Percentiles rank a stretch among this genome's conserved stretches.
Evolutionary conservation across 768 basidiomycete species (phyloP).

Genomic region (Sporobolomyces pararoseus): DNA sequence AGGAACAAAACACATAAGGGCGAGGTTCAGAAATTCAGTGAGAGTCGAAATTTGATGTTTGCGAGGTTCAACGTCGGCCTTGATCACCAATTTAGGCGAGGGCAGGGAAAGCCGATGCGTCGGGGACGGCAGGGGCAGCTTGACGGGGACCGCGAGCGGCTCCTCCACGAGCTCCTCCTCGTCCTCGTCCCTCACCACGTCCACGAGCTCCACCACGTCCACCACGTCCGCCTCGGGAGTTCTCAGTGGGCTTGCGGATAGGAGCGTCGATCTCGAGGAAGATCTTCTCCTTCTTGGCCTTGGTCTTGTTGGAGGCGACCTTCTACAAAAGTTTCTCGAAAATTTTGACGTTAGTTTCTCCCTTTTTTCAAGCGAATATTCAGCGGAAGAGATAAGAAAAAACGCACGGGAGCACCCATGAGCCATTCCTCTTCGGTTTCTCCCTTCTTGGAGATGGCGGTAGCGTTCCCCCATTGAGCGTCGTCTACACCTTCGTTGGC

Average conservation of each 20-base stretch:
- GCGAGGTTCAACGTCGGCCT: too few species aligned
- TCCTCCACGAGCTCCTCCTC: conserved; percentile 37
- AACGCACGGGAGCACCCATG: conserved; percentile 81
- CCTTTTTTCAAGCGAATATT: not conserved
- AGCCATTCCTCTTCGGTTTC: conserved; percentile 65
- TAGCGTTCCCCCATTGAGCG: conserved; percentile 39
- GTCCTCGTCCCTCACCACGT: conserved; percentile 54
- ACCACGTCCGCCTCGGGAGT: conserved; percentile 49
- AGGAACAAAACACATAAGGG: not conserved
- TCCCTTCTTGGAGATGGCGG: conserved; percentile 64
- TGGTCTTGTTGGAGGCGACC: conserved; percentile 62
- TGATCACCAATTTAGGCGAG: too few species aligned
- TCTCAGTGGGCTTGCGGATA: conserved; percentile 51
- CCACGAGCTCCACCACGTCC: conserved; percentile 56
- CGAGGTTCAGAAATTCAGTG: too few species aligned
- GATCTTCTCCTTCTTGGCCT: conserved; percentile 77
- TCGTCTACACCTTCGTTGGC: conserved; percentile 76
- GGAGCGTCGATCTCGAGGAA: conserved; percentile 92
- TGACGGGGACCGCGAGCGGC: conserved; percentile 28
- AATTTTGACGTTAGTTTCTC: not conserved
- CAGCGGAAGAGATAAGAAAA: not conserved
- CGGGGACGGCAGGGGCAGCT: conserved; percentile 40
- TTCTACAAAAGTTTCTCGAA: conserved; percentile 52
- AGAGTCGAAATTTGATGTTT: too few species aligned
- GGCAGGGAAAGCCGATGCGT: conserved; percentile 46